These are phyloP conservation scores for Ramichloridium luteum DNA, from an alignment of 2,329 filamentous ascomycete species.

Conservation along the genomic window DNA sequence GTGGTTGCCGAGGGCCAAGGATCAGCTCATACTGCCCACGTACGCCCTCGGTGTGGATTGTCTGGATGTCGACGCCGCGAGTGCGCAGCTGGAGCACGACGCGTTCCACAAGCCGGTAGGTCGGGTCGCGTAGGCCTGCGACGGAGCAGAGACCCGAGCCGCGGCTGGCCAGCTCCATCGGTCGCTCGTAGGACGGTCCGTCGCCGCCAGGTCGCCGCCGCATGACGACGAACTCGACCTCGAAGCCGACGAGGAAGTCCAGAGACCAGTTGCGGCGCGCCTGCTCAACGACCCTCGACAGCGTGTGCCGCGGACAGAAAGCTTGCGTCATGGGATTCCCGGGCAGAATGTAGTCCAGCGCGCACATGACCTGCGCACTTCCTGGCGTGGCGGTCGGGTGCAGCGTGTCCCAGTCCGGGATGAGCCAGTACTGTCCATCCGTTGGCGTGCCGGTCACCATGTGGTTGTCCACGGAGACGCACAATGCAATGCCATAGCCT, in stretches of 20 bases:
- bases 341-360: background rate
- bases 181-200: slow-evolving; percentile 54
- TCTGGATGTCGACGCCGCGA: slow-evolving; percentile 54
- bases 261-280: slow-evolving; percentile 25
- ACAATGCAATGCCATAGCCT: background rate
- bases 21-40: slow-evolving; percentile 69
- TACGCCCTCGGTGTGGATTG: slow-evolving; percentile 63
- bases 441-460: background rate
- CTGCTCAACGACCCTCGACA: background rate
- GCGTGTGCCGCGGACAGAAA: background rate
- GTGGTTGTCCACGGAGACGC: background rate
- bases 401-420: background rate
- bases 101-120: background rate
- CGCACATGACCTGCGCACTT: background rate
- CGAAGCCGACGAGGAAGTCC: slow-evolving; percentile 59
- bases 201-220: background rate
- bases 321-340: background rate
- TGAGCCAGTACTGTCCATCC: background rate
- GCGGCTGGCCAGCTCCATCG: slow-evolving; percentile 11
- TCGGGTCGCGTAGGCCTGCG: background rate
- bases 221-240: slow-evolving; percentile 48
- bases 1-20: slow-evolving; percentile 48
- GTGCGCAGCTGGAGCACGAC: slow-evolving; percentile 42
- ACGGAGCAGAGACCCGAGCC: background rate
- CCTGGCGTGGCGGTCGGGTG: background rate